phyloP scores from a whole-genome alignment of 78 protist species.

The Dictyostelium capitatum region DNA sequence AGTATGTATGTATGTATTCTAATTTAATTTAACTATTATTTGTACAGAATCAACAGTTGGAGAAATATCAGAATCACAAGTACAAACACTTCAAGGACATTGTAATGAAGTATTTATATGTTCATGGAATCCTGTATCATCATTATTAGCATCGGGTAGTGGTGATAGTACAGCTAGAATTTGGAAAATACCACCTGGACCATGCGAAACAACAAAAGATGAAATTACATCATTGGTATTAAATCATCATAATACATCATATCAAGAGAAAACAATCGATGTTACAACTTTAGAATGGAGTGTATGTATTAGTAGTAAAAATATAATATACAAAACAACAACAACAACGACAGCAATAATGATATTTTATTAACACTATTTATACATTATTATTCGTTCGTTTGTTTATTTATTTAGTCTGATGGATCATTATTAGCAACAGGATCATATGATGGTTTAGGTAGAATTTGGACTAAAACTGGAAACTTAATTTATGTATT shows the following conservation, averaged over 20 bases:
- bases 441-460: conserved; percentile 97
- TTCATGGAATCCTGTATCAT: conserved; percentile 65
- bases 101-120: conserved; percentile 90
- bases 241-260: conserved; percentile 1
- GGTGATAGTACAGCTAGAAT: conserved; percentile 96
- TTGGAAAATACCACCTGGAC: conserved; percentile 84
- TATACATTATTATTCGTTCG: background rate
- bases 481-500: conserved; percentile 86
- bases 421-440: conserved; percentile 94
- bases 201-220: background rate
- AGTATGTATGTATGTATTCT: background rate
- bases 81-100: conserved; percentile 84
- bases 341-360: background rate
- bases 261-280: conserved; percentile 77
- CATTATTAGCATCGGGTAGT: conserved; percentile 78
- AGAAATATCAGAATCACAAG: conserved; percentile 72
- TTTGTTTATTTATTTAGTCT: background rate
- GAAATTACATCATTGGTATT: conserved; percentile 4
- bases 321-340: too few relatives aligned
- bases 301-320: too few relatives aligned
- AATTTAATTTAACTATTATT: background rate
- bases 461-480: conserved; percentile 88
- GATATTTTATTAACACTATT: background rate
- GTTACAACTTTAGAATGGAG: conserved; percentile 96
- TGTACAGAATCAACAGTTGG: background rate